Conservation (phyloP, 2,329 filamentous ascomycete species). For the Fusarium aywerte region DNA sequence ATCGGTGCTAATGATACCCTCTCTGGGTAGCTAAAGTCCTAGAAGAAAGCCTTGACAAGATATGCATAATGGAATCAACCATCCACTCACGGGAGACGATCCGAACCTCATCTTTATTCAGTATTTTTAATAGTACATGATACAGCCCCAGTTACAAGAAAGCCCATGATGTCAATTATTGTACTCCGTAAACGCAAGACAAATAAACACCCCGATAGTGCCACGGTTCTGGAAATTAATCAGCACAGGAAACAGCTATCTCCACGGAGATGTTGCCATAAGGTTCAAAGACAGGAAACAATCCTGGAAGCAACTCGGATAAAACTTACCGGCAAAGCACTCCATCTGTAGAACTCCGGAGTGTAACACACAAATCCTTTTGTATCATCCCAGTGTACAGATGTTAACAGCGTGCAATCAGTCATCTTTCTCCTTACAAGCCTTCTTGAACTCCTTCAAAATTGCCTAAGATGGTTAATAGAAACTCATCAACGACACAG, state of each 20-base stretch:
- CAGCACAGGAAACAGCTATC: too few species aligned
- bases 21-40: too few species aligned
- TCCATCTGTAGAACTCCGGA: not conserved
- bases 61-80: too few species aligned
- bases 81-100: not conserved
- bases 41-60: too few species aligned
- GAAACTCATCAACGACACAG: not conserved
- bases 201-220: not conserved
- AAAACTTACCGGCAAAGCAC: not conserved
- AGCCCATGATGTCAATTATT: too few species aligned
- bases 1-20: too few species aligned
- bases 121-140: not conserved
- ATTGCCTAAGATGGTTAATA: constrained; percentile 30
- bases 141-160: not conserved
- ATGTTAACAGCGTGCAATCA: not conserved
- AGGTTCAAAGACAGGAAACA: too few species aligned
- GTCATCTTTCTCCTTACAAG: constrained; percentile 27
- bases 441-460: constrained; percentile 40
- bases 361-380: too few species aligned
- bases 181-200: not conserved
- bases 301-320: not conserved
- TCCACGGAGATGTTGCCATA: too few species aligned
- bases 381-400: not conserved
- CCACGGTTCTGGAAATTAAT: too few species aligned
- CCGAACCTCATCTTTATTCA: not conserved